phyloP scores from a whole-genome alignment of 1,139 yeast genomes.

The Hyphopichia wangnamkhiaoensis region DNA sequence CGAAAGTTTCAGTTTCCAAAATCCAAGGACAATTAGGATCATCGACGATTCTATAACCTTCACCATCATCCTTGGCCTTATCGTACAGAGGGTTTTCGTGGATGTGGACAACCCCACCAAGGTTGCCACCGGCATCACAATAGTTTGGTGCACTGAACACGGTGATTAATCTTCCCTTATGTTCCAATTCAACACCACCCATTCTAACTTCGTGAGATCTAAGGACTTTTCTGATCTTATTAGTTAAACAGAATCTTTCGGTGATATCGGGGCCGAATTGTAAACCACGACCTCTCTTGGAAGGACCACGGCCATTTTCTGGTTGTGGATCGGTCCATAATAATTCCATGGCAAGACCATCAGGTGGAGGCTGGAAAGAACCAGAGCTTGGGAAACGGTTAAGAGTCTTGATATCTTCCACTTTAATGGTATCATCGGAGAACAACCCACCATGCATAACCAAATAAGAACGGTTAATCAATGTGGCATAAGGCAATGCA shows the following conservation, averaged over 20 bases:
- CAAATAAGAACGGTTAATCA: constrained; percentile 73
- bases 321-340: constrained; percentile 97
- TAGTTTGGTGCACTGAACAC: constrained; percentile 98
- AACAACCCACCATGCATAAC: constrained; percentile 97
- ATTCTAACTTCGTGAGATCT: constrained; percentile 95
- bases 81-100: constrained; percentile 37
- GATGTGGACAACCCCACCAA: constrained; percentile 83
- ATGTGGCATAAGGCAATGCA: constrained; percentile 81
- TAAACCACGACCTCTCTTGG: constrained; percentile 93
- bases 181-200: constrained; percentile 88
- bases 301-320: constrained; percentile 75
- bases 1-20: constrained; percentile 59
- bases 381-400: constrained; percentile 63
- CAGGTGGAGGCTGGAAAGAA: constrained; percentile 79
- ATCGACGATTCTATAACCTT: constrained; percentile 52
- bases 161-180: constrained; percentile 80
- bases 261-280: constrained; percentile 98
- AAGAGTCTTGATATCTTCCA: constrained; percentile 71
- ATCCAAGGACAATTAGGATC: constrained; percentile 49
- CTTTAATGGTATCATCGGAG: constrained; percentile 68
- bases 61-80: constrained; percentile 38
- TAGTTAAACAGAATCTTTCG: constrained; percentile 67
- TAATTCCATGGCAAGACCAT: constrained; percentile 93
- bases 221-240: constrained; percentile 75
- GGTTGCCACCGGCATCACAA: constrained; percentile 88